phyloP scores from a whole-genome alignment of 768 basidiomycete genomes.

The Hydnomerulius pinastri region DNA sequence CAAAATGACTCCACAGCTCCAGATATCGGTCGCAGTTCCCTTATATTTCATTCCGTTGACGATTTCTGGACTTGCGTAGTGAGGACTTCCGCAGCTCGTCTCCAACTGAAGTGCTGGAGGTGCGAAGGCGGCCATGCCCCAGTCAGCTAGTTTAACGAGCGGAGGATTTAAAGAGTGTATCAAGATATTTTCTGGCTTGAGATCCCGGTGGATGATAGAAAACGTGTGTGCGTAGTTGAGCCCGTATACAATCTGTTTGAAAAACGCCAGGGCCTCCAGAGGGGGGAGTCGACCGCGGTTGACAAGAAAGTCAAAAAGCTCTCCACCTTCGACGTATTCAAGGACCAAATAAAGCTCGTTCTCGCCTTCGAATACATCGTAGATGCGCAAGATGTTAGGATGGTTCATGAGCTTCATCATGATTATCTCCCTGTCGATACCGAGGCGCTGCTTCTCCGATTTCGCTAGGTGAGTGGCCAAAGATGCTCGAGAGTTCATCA shows the following conservation, averaged over 20 bases:
- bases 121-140: constrained; percentile 98
- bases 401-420: constrained; percentile 99
- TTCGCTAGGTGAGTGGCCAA: constrained; percentile 66
- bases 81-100: constrained; percentile 95
- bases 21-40: constrained; percentile 91
- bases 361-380: constrained; percentile 93
- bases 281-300: constrained; percentile 81
- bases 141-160: constrained; percentile 94
- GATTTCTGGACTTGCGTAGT: constrained; percentile 97
- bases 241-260: constrained; percentile 94
- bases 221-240: constrained; percentile 97
- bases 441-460: constrained; percentile 79
- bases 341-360: constrained; percentile 90
- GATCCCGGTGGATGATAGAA: constrained; percentile 96
- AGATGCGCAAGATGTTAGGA: constrained; percentile 93
- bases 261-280: constrained; percentile 84
- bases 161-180: constrained; percentile 81
- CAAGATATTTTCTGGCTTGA: constrained; percentile 97
- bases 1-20: constrained; percentile 95
- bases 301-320: constrained; percentile 95
- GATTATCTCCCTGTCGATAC: constrained; percentile 92
- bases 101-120: constrained; percentile 83
- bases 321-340: constrained; percentile 95
- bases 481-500: constrained; percentile 72
- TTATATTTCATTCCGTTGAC: constrained; percentile 88